These are phyloP conservation scores for Ruellia speciosa DNA, from an alignment of 305 asterid genomes.

Conservation along the genomic window DNA sequence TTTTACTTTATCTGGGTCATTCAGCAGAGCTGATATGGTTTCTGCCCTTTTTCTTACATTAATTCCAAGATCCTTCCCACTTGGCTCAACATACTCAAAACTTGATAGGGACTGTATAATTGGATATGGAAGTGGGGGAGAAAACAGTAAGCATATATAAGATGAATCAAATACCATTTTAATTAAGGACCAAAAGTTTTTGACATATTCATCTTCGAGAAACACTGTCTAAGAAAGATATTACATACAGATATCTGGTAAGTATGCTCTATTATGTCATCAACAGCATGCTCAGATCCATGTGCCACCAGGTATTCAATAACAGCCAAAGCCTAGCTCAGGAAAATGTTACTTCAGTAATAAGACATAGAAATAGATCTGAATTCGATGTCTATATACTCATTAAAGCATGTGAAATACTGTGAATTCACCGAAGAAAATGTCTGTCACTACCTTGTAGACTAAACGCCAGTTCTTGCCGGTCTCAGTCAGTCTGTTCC, in stretches of 20 bases:
- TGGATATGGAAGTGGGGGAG: slow-evolving; percentile 19
- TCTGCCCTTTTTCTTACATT: slow-evolving; percentile 93
- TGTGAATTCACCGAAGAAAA: slow-evolving; percentile 3
- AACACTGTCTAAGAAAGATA: slow-evolving; percentile 15
- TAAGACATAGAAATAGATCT: neutral
- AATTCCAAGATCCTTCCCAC: slow-evolving; percentile 87
- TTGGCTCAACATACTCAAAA: slow-evolving; percentile 90
- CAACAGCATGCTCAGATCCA: slow-evolving; percentile 96
- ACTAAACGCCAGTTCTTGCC: slow-evolving; percentile 88
- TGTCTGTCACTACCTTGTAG: slow-evolving; percentile 59
- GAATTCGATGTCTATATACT: slow-evolving; percentile 11
- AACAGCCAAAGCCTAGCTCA: slow-evolving; percentile 73
- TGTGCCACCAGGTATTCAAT: slow-evolving; percentile 91
- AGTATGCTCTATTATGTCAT: slow-evolving; percentile 86
- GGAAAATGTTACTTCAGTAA: slow-evolving; percentile 14
- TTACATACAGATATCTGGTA: slow-evolving; percentile 84
- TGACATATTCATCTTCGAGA: neutral
- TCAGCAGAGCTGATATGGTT: slow-evolving; percentile 63
- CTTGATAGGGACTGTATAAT: slow-evolving; percentile 61
- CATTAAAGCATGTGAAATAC: slow-evolving; percentile 14
- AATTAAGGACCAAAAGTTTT: no score
- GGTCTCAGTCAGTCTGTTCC: slow-evolving; percentile 87
- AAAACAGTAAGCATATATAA: slow-evolving; percentile 15
- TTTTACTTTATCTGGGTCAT: slow-evolving; percentile 88
- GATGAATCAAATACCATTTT: neutral